Evolutionary conservation across 805 yeast genomes (phyloP).

Genomic region (Spathaspora boniae): DNA sequence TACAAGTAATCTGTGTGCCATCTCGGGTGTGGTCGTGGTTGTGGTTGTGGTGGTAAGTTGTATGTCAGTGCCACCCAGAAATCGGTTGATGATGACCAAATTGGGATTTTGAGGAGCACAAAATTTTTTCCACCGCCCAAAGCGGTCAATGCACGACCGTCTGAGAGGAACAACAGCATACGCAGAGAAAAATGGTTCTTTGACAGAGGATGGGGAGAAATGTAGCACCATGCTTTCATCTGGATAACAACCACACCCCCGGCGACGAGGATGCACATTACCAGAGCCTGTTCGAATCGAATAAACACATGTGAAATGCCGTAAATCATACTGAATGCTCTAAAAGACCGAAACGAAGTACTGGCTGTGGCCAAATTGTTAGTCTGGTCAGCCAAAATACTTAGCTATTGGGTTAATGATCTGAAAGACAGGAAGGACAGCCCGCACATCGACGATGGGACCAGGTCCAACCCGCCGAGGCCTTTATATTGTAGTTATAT

Average conservation of each 20-base stretch:
- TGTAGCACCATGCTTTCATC: constrained; percentile 56
- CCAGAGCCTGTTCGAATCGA: constrained; percentile 31
- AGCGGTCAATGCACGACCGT: too few relatives aligned
- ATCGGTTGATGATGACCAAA: too few relatives aligned
- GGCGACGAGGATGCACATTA: constrained; percentile 14
- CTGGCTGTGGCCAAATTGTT: constrained; percentile 70
- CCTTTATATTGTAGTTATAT: constrained; percentile 44
- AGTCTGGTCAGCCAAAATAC: constrained; percentile 62
- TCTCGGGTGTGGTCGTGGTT: constrained; percentile 8
- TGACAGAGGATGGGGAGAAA: constrained; percentile 10
- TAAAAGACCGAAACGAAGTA: constrained; percentile 78
- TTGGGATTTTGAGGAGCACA: too few relatives aligned
- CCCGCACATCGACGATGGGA: constrained; percentile 8
- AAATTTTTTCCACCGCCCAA: neutral
- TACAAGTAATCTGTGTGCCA: constrained; percentile 90
- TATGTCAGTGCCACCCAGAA: too few relatives aligned
- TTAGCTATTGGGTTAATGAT: constrained; percentile 46
- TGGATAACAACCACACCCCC: constrained; percentile 25
- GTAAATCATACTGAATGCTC: constrained; percentile 24
- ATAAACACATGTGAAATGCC: constrained; percentile 17
- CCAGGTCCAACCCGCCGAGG: constrained; percentile 3
- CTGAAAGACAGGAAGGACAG: neutral
- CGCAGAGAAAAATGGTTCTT: neutral
- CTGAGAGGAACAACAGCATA: neutral
- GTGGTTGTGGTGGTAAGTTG: too few relatives aligned